Conservation (phyloP, 2,329 filamentous ascomycete genomes). For the Penicillium fuscoglaucum region DNA sequence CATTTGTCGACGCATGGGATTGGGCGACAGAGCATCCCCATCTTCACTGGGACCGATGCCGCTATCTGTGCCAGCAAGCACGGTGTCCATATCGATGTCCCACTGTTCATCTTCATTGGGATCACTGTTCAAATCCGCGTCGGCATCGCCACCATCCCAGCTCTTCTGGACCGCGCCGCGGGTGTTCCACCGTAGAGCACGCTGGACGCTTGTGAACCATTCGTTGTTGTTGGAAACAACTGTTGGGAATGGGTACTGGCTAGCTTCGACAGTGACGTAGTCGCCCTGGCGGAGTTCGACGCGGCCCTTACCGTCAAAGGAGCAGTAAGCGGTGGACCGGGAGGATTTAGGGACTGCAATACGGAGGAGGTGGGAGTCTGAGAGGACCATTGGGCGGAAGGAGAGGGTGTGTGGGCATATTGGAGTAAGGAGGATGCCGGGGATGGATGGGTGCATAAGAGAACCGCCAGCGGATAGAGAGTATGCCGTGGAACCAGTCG, state of each 20-base stretch:
- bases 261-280: slow-evolving; percentile 92
- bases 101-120: slow-evolving; percentile 66
- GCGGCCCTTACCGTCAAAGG: slow-evolving; percentile 95
- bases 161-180: slow-evolving; percentile 88
- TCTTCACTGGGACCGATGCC: slow-evolving; percentile 65
- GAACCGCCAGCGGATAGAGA: slow-evolving; percentile 93
- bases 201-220: slow-evolving; percentile 94
- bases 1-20: slow-evolving; percentile 71
- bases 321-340: slow-evolving; percentile 91
- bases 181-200: slow-evolving; percentile 93
- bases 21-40: slow-evolving; percentile 57
- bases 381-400: slow-evolving; percentile 96
- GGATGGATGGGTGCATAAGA: slow-evolving; percentile 93
- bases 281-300: slow-evolving; percentile 91
- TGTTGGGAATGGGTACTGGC: slow-evolving; percentile 95
- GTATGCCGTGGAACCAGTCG: slow-evolving; percentile 92
- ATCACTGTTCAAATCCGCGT: slow-evolving; percentile 41
- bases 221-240: slow-evolving; percentile 86
- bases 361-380: slow-evolving; percentile 87
- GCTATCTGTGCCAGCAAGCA: slow-evolving; percentile 45
- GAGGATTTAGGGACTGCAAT: slow-evolving; percentile 82
- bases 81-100: slow-evolving; percentile 86
- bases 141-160: slow-evolving; percentile 57
- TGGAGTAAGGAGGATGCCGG: slow-evolving; percentile 91
- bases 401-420: slow-evolving; percentile 97